A percentile compares a stretch with the other conserved stretches of the same genome.
These are phyloP conservation scores for Helicocarpus griseus DNA, from an alignment of 2,329 filamentous ascomycete species.

Conservation along the genomic window DNA sequence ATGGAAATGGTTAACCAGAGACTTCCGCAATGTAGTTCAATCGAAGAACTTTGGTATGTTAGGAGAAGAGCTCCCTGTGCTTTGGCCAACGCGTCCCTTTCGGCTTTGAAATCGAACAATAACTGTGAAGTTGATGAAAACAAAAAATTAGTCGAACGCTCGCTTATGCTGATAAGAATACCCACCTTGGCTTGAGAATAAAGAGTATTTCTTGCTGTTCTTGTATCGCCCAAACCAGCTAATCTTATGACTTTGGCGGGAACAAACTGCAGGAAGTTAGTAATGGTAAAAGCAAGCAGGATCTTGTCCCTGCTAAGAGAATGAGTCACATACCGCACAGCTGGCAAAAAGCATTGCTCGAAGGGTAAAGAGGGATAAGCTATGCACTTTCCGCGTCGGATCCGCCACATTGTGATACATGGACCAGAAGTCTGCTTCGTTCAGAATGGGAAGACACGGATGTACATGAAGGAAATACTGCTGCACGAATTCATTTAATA, in stretches of 20 bases:
- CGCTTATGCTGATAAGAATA: background rate
- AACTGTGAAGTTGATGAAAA: slow-evolving; percentile 13
- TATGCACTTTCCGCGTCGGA: slow-evolving; percentile 4
- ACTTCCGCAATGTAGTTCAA: slow-evolving; percentile 21
- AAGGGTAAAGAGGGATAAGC: slow-evolving; percentile 22
- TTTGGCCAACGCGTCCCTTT: slow-evolving; percentile 16
- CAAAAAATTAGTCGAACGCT: background rate
- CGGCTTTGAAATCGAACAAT: slow-evolving; percentile 22
- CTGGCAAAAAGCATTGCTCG: slow-evolving; percentile 23
- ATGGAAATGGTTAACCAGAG: slow-evolving; percentile 43
- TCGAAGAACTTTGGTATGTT: slow-evolving; percentile 31
- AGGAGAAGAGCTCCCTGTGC: slow-evolving; percentile 24
- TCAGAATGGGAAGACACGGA: slow-evolving; percentile 20
- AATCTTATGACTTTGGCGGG: slow-evolving; percentile 35
- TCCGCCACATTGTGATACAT: slow-evolving; percentile 2
- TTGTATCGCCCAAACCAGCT: slow-evolving; percentile 34
- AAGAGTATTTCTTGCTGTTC: slow-evolving; percentile 35
- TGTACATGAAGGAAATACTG: slow-evolving; percentile 24
- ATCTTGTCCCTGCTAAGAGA: slow-evolving; percentile 11
- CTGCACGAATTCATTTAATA: slow-evolving; percentile 40
- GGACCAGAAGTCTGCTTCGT: slow-evolving; percentile 39
- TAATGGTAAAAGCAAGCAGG: slow-evolving; percentile 6
- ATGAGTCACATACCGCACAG: slow-evolving; percentile 26
- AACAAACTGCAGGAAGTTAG: slow-evolving; percentile 33
- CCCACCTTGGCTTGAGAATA: slow-evolving; percentile 36